Evolutionary conservation across 768 basidiomycete species (phyloP).

Genomic region (Amanita thiersii): DNA sequence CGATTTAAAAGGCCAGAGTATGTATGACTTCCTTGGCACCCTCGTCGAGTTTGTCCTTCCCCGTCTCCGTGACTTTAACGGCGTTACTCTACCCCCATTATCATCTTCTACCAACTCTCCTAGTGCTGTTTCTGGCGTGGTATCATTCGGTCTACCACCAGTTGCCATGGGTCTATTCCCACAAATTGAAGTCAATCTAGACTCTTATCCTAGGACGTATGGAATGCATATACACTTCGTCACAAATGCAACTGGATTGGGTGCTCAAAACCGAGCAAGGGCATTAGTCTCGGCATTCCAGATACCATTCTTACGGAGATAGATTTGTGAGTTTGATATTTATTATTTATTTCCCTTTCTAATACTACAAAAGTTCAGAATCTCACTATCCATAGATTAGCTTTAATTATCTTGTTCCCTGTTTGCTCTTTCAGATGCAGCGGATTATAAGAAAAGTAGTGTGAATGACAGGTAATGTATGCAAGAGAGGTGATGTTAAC

Average conservation of each 20-base stretch:
- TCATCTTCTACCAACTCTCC: constrained; percentile 66
- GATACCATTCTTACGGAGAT: constrained; percentile 67
- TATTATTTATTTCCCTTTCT: neutral
- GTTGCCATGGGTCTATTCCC: constrained; percentile 88
- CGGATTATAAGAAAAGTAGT: neutral
- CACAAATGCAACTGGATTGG: constrained; percentile 81
- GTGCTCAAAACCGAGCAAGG: constrained; percentile 84
- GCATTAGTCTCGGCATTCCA: constrained; percentile 87
- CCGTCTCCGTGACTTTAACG: constrained; percentile 83
- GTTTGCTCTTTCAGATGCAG: neutral
- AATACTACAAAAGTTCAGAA: neutral
- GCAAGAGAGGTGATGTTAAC: constrained; percentile 5
- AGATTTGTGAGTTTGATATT: constrained; percentile 10
- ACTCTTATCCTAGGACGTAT: constrained; percentile 76
- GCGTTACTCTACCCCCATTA: constrained; percentile 70
- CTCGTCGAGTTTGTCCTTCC: constrained; percentile 95
- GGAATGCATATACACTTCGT: constrained; percentile 95
- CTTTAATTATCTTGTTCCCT: neutral
- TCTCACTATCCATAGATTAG: neutral
- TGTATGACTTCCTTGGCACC: constrained; percentile 90
- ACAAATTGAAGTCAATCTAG: constrained; percentile 90
- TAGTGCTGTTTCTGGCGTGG: constrained; percentile 77
- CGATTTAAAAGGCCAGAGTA: constrained; percentile 80
- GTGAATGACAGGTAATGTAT: constrained; percentile 4
- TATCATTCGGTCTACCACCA: constrained; percentile 81